Percentiles rank a stretch among this genome's conserved stretches.
These are phyloP conservation scores for Cercospora nicotianae DNA, from an alignment of 2,329 filamentous ascomycete species.

Conservation along the genomic window DNA sequence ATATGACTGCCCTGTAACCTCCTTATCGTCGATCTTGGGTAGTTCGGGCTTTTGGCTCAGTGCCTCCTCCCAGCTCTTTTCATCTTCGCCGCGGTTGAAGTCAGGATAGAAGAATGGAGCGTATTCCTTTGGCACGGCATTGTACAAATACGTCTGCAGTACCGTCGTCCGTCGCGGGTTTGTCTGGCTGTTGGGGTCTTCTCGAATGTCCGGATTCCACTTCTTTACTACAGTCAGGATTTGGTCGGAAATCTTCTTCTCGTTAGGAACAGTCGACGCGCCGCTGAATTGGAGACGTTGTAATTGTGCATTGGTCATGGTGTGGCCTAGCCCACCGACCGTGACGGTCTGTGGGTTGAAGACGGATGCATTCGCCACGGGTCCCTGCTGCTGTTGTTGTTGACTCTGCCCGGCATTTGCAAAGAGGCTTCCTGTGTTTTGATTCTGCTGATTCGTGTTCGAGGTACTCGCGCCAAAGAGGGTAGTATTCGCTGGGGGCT, in stretches of 20 bases:
- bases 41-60: conserved; percentile 72
- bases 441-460: conserved; percentile 5
- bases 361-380: conserved; percentile 26
- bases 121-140: conserved; percentile 71
- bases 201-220: conserved; percentile 64
- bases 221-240: conserved; percentile 69
- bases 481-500: conserved; percentile 6
- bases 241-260: conserved; percentile 74
- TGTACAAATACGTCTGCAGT: conserved; percentile 86
- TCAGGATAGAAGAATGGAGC: conserved; percentile 75
- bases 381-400: conserved; percentile 35
- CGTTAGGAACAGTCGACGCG: conserved; percentile 42
- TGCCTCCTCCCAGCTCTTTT: conserved; percentile 80
- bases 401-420: conserved; percentile 15
- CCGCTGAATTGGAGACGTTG: conserved; percentile 32
- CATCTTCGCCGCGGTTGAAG: conserved; percentile 61
- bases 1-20: conserved; percentile 52
- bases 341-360: conserved; percentile 28
- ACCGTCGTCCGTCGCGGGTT: conserved; percentile 51
- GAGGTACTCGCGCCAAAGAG: conserved; percentile 18
- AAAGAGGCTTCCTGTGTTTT: conserved; percentile 1
- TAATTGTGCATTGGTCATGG: conserved; percentile 31
- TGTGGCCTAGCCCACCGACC: conserved; percentile 26
- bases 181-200: conserved; percentile 46
- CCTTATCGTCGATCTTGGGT: conserved; percentile 26